Evolutionary conservation across 2,329 filamentous ascomycete genomes (phyloP).

Genomic region (Sarocladium kiliense): DNA sequence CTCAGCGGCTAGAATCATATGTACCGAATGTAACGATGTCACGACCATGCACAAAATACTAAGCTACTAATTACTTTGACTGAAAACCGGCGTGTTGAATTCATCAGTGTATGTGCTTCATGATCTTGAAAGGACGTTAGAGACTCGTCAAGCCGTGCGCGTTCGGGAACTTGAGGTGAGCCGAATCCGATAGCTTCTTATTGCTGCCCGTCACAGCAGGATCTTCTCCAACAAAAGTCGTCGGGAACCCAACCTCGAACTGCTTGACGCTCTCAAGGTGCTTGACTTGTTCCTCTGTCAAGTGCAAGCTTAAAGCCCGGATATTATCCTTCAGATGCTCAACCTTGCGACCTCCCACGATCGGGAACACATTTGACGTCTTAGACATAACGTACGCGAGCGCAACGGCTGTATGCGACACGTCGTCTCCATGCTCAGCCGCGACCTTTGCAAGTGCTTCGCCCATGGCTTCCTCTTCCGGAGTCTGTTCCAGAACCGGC

Average conservation of each 20-base stretch:
- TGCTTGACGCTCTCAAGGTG: constrained; percentile 46
- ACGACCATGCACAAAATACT: no score
- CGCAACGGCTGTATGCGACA: constrained; percentile 52
- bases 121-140: no score
- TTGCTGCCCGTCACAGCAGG: constrained; percentile 4
- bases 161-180: background rate
- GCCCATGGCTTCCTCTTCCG: constrained; percentile 2
- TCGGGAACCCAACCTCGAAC: constrained; percentile 50
- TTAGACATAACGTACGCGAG: constrained; percentile 48
- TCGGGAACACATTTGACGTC: constrained; percentile 45
- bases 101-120: no score
- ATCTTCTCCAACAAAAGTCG: constrained; percentile 10
- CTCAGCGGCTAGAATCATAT: background rate
- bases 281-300: constrained; percentile 47
- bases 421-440: constrained; percentile 5
- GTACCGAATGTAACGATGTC: background rate
- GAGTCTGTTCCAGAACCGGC: constrained; percentile 23
- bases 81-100: no score
- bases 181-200: background rate
- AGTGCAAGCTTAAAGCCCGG: constrained; percentile 42
- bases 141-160: constrained; percentile 3
- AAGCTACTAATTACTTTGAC: no score
- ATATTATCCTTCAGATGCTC: constrained; percentile 51
- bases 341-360: constrained; percentile 46
- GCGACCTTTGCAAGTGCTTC: constrained; percentile 46